Evolutionary conservation across 306 rosid genomes (phyloP).

Genomic region (Vigna angularis): DNA sequence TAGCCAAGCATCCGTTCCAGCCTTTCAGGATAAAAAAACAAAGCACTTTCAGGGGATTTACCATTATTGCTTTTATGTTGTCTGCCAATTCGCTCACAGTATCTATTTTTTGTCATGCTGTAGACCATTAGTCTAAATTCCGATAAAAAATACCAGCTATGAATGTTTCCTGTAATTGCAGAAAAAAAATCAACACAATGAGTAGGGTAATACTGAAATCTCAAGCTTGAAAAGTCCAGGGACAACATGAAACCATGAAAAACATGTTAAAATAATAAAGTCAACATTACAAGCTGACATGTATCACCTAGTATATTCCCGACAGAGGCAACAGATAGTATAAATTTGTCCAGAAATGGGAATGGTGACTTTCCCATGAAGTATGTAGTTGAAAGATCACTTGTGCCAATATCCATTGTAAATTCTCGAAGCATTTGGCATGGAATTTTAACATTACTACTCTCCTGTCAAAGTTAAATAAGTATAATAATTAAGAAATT

Average conservation of each 20-base stretch:
- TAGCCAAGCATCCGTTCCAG: not conserved
- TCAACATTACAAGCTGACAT: conserved; percentile 15
- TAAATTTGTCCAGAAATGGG: conserved; percentile 77
- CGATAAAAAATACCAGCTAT: conserved; percentile 89
- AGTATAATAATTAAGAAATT: conserved; percentile 12
- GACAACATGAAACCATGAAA: not conserved
- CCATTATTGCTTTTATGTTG: conserved; percentile 98
- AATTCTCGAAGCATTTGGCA: conserved; percentile 48
- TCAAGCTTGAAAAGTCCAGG: conserved; percentile 18
- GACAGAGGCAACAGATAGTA: conserved; percentile 67
- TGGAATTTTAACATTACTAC: conserved; percentile 48
- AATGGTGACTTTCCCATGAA: conserved; percentile 82
- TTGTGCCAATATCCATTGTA: conserved; percentile 50
- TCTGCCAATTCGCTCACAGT: conserved; percentile 92
- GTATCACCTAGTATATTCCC: conserved; percentile 78
- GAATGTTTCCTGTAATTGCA: conserved; percentile 73
- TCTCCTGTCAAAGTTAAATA: conserved; percentile 60
- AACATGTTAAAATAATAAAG: conserved; percentile 31
- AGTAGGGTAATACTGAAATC: conserved; percentile 18
- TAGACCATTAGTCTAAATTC: conserved; percentile 86
- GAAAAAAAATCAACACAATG: conserved; percentile 38
- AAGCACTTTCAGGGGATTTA: conserved; percentile 38
- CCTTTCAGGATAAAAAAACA: conserved; percentile 13
- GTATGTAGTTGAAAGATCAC: conserved; percentile 67
- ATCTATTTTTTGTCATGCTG: conserved; percentile 90